Percentiles rank a stretch among this genome's conserved stretches.
These are phyloP conservation scores for Leishmania tarentolae DNA, from an alignment of 208 protist genomes.

Conservation along the genomic window DNA sequence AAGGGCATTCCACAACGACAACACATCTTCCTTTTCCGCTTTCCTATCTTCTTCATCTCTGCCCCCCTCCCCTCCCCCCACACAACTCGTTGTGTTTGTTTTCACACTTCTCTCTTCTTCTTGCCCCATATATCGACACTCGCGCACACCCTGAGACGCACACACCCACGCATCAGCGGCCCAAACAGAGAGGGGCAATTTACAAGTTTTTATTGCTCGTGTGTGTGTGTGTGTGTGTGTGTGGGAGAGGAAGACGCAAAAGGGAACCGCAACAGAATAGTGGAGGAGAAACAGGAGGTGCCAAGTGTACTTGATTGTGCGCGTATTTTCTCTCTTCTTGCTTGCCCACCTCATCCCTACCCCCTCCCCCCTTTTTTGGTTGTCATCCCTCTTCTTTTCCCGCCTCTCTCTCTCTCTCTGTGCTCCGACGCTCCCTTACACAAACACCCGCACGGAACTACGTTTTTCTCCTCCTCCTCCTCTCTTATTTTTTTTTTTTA, in stretches of 20 bases:
- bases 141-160: background rate
- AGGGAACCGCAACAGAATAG: background rate
- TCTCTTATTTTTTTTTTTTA: too few relatives aligned
- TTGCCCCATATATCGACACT: background rate
- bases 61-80: constrained; percentile 2
- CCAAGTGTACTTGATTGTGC: background rate
- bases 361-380: background rate
- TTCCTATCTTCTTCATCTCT: constrained; percentile 3
- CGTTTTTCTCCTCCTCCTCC: background rate
- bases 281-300: background rate
- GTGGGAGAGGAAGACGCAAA: background rate
- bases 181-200: background rate
- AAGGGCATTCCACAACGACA: background rate
- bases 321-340: background rate
- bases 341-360: background rate
- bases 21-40: background rate
- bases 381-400: background rate
- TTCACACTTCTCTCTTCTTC: background rate
- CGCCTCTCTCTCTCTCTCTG: background rate
- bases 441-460: background rate
- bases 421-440: background rate
- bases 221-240: background rate
- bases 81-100: background rate
- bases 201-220: constrained; percentile 3
- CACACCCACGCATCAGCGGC: background rate